These are phyloP conservation scores for Allomyces javanicus DNA, from an alignment of 192 early-diverging fungal species.

Conservation along the genomic window DNA sequence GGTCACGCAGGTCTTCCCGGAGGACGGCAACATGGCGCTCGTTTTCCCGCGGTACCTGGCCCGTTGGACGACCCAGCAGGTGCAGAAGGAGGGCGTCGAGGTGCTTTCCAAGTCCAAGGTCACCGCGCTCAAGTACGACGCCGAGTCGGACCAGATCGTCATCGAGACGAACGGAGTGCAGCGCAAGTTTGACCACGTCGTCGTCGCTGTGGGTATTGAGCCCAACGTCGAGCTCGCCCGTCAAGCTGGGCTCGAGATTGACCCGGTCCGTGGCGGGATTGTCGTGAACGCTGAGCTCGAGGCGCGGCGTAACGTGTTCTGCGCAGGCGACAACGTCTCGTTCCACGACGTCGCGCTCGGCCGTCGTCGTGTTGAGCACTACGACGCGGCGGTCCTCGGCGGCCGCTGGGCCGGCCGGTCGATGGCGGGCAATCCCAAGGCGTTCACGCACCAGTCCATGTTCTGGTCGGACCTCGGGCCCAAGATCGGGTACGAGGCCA, in stretches of 20 bases:
- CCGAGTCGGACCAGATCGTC: conserved; percentile 14
- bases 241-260: conserved; percentile 37
- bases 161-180: conserved; percentile 18
- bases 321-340: conserved; percentile 40
- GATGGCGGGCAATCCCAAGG: conserved; percentile 26
- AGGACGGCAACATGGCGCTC: conserved; percentile 34
- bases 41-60: conserved; percentile 41
- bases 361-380: conserved; percentile 44
- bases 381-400: conserved; percentile 37
- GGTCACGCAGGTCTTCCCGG: conserved; percentile 41
- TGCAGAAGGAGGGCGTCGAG: conserved; percentile 27
- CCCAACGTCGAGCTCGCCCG: conserved; percentile 35
- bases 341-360: conserved; percentile 43
- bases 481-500: conserved; percentile 38
- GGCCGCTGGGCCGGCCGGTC: conserved; percentile 41
- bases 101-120: conserved; percentile 21
- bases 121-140: conserved; percentile 10
- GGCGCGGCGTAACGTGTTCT: conserved; percentile 37
- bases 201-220: conserved; percentile 38
- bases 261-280: conserved; percentile 33
- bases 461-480: conserved; percentile 44
- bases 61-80: conserved; percentile 33
- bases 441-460: conserved; percentile 40
- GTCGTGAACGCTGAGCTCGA: conserved; percentile 44
- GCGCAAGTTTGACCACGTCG: conserved; percentile 32